phyloP scores from a whole-genome alignment of 768 basidiomycete genomes.

The Sporobolomyces phaffii region DNA sequence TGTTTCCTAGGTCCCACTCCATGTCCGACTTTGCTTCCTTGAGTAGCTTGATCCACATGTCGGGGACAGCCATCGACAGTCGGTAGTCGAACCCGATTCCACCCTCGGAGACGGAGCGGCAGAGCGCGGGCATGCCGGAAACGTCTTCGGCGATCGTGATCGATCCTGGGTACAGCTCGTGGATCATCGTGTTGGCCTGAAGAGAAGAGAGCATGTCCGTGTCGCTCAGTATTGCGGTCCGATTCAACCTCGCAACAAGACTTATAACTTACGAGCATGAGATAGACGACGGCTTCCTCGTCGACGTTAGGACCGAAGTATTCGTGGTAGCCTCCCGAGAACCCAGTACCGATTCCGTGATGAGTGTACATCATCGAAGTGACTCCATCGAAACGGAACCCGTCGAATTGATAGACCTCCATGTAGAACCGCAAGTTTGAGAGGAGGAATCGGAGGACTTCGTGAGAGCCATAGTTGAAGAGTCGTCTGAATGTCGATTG shows the following conservation, averaged over 20 bases:
- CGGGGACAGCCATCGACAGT: conserved; percentile 94
- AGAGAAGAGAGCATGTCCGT: not conserved
- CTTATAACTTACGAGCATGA: conserved; percentile 75
- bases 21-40: conserved; percentile 76
- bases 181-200: conserved; percentile 88
- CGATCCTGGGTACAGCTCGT: conserved; percentile 63
- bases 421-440: conserved; percentile 93
- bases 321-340: conserved; percentile 96
- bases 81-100: conserved; percentile 98
- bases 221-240: no score
- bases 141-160: conserved; percentile 96
- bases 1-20: conserved; percentile 79
- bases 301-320: conserved; percentile 86
- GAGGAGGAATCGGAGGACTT: conserved; percentile 87
- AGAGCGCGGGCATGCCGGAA: conserved; percentile 95
- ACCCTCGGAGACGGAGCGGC: conserved; percentile 68
- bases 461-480: conserved; percentile 93
- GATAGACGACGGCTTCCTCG: conserved; percentile 81
- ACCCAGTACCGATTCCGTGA: conserved; percentile 95
- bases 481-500: conserved; percentile 54
- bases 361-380: conserved; percentile 99
- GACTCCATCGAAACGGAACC: conserved; percentile 97
- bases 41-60: conserved; percentile 99
- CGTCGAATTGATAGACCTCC: conserved; percentile 92
- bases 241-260: no score